Evolutionary conservation across 2,329 filamentous ascomycete genomes (phyloP).

Genomic region (Sphaerulina vaccinii): DNA sequence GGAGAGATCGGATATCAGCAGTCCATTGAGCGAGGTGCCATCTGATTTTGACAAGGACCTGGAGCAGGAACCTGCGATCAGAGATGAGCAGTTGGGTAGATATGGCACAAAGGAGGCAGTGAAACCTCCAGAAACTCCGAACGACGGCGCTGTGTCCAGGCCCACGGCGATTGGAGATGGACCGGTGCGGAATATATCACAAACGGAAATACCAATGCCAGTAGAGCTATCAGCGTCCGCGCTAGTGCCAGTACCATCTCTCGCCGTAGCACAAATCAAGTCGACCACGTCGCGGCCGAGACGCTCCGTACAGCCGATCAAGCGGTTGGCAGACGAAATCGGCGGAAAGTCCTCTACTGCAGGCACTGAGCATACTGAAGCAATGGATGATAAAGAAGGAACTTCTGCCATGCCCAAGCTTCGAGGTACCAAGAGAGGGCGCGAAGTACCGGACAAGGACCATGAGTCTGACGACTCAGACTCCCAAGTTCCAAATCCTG

Average conservation of each 20-base stretch:
- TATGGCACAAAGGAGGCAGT: neutral
- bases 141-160: neutral
- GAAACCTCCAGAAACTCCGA: neutral
- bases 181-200: neutral
- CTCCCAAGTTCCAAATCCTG: neutral
- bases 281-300: neutral
- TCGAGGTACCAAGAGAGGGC: no score
- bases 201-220: neutral
- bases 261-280: neutral
- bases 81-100: neutral
- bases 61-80: neutral
- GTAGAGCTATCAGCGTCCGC: neutral
- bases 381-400: neutral
- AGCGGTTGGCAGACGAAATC: neutral
- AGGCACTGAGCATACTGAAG: neutral
- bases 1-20: neutral
- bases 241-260: neutral
- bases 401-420: no score
- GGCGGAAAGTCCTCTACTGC: neutral
- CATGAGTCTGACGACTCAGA: neutral
- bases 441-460: no score
- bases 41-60: neutral
- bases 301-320: slow-evolving; percentile 1
- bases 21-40: neutral
- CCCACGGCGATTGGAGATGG: neutral